Evolutionary conservation across 2,329 filamentous ascomycete genomes (phyloP).

Genomic region (Aspergillus sp.): DNA sequence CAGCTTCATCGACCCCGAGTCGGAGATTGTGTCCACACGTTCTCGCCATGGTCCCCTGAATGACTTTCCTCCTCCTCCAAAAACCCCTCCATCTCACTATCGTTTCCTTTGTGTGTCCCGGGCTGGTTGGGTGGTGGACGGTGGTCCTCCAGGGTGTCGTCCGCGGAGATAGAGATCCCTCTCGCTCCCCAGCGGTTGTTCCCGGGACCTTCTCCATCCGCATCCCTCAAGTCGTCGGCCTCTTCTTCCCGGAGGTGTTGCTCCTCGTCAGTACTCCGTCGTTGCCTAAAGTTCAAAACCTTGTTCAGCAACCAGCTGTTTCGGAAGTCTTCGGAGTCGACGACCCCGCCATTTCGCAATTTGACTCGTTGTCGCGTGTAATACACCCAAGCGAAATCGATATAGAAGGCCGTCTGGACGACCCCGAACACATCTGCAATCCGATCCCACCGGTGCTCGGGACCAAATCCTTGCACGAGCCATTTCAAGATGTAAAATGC

Average conservation of each 20-base stretch:
- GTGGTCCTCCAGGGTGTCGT: conserved; percentile 47
- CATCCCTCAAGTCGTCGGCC: conserved; percentile 23
- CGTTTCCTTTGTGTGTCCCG: conserved; percentile 11
- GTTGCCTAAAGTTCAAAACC: conserved; percentile 61
- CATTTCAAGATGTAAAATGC: conserved; percentile 90
- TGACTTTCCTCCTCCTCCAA: conserved; percentile 22
- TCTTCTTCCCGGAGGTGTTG: conserved; percentile 34
- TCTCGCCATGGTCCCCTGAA: conserved; percentile 1
- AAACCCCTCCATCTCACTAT: conserved; percentile 18
- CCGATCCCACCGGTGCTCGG: conserved; percentile 61
- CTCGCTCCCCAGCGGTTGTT: conserved; percentile 56
- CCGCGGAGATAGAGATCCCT: conserved; percentile 60
- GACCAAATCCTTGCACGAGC: conserved; percentile 68
- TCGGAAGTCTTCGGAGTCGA: conserved; percentile 84
- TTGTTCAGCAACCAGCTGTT: conserved; percentile 80
- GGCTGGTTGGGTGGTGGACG: conserved; percentile 10
- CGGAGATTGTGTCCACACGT: conserved; percentile 8
- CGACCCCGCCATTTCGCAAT: conserved; percentile 80
- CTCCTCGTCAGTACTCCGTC: conserved; percentile 38
- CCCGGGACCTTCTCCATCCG: conserved; percentile 23
- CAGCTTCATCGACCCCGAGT: conserved; percentile 3
- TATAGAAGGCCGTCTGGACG: conserved; percentile 83
- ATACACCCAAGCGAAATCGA: conserved; percentile 97
- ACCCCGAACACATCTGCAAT: conserved; percentile 82
- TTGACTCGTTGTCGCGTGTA: conserved; percentile 91